Conservation (phyloP, 768 basidiomycete genomes). For the Suillus tomentosus region DNA sequence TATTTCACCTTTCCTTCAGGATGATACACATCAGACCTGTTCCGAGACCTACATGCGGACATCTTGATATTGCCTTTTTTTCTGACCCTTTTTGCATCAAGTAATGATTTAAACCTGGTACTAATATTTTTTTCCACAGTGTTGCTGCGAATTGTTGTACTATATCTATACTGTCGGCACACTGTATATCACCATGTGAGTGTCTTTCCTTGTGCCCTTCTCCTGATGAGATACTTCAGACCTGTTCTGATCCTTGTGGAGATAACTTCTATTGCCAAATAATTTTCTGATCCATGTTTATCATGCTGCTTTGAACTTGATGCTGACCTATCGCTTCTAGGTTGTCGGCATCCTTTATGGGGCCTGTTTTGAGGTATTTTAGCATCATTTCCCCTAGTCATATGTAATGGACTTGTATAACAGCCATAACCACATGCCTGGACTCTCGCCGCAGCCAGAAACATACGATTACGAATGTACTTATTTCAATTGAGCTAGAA, state of each 20-base stretch:
- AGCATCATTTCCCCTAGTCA: not conserved
- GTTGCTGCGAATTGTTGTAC: not conserved
- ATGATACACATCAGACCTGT: slow-evolving; percentile 84
- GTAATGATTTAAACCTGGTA: slow-evolving; percentile 5
- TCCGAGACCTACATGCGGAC: slow-evolving; percentile 65
- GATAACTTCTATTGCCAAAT: slow-evolving; percentile 9
- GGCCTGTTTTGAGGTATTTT: not conserved
- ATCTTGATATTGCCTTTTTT: slow-evolving; percentile 62
- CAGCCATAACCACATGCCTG: not conserved
- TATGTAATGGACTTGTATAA: not conserved
- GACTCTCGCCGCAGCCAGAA: not conserved
- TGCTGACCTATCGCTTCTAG: slow-evolving; percentile 2
- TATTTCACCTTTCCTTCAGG: slow-evolving; percentile 32
- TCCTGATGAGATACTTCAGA: slow-evolving; percentile 13
- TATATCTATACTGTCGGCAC: not conserved
- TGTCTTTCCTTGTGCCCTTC: not conserved
- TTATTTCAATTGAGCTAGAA: not conserved
- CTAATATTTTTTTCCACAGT: slow-evolving; percentile 17
- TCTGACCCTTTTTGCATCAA: slow-evolving; percentile 32
- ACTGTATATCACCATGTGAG: slow-evolving; percentile 13
- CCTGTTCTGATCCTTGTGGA: slow-evolving; percentile 16
- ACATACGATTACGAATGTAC: not conserved
- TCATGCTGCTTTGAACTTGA: not conserved
- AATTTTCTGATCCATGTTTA: not conserved
- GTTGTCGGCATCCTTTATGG: slow-evolving; percentile 3